Conservation (phyloP, 169 alveolate species). For the Plasmodium chabaudi region DNA sequence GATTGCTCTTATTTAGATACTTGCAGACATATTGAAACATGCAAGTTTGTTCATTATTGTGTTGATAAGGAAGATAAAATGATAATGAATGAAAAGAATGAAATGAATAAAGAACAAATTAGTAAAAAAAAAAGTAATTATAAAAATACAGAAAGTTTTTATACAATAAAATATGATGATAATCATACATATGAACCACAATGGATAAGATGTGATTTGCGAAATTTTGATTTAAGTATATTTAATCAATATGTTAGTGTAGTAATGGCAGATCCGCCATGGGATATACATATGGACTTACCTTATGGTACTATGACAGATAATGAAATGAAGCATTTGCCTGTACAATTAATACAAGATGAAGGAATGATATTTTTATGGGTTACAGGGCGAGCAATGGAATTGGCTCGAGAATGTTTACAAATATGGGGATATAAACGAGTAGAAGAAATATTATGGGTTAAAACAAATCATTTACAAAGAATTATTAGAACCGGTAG, state of each 20-base stretch:
- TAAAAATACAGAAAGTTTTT: conserved; percentile 20
- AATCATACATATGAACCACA: conserved; percentile 78
- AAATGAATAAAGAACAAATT: conserved; percentile 25
- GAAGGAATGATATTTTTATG: conserved; percentile 95
- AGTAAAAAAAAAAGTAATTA: conserved; percentile 20
- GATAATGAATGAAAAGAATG: conserved; percentile 33
- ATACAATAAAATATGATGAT: too few relatives aligned
- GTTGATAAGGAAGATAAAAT: conserved; percentile 86
- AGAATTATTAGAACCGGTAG: conserved; percentile 96
- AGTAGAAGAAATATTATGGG: conserved; percentile 97
- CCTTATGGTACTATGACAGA: conserved; percentile 96
- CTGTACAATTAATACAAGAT: conserved; percentile 92
- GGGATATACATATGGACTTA: conserved; percentile 97
- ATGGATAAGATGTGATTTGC: conserved; percentile 91
- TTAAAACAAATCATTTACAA: conserved; percentile 95
- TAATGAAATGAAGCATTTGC: conserved; percentile 92
- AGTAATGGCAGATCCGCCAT: conserved; percentile 98
- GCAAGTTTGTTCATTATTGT: conserved; percentile 94
- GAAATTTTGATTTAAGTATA: conserved; percentile 90
- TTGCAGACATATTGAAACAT: conserved; percentile 93
- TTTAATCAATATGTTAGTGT: conserved; percentile 93
- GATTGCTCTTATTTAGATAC: conserved; percentile 96
- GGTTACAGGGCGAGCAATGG: conserved; percentile 98
- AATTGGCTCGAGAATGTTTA: conserved; percentile 92
- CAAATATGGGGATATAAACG: conserved; percentile 96